phyloP scores from a whole-genome alignment of 2,329 filamentous ascomycete genomes.

The Neophaeococcomyces mojaviensis region DNA sequence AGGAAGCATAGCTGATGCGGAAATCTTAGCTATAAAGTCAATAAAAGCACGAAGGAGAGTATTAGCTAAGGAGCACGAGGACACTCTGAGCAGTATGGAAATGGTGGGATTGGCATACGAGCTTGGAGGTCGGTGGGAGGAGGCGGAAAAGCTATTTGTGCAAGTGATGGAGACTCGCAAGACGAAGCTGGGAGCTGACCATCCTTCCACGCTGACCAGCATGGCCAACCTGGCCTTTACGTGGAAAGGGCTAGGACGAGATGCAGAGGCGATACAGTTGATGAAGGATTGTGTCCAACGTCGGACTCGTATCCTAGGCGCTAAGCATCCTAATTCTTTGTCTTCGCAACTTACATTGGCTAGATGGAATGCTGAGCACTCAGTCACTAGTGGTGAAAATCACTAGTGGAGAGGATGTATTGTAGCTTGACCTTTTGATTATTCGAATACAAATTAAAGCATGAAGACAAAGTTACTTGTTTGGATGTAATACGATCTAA shows the following conservation, averaged over 20 bases:
- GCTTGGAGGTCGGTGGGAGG: conserved; percentile 13
- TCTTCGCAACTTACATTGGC: conserved; percentile 1
- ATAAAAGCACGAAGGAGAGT: no score
- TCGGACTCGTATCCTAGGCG: conserved; percentile 2
- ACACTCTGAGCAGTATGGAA: conserved; percentile 10
- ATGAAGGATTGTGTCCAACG: conserved; percentile 7
- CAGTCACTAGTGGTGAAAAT: neutral
- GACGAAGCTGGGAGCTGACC: conserved; percentile 18
- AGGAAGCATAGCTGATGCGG: no score
- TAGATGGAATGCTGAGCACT: conserved; percentile 7
- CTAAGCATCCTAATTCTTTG: conserved; percentile 8
- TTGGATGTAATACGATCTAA: no score
- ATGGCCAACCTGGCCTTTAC: conserved; percentile 21
- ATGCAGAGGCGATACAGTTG: conserved; percentile 17
- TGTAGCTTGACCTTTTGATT: no score
- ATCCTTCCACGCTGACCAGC: conserved; percentile 21
- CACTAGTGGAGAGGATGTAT: neutral
- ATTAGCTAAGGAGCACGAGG: no score
- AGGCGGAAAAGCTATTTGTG: no score
- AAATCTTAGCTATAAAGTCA: no score
- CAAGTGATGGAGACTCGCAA: conserved; percentile 14
- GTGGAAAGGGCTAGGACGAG: no score
- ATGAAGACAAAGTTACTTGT: no score
- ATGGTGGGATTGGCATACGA: conserved; percentile 11
- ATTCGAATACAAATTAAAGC: no score